Conservation (phyloP, 768 basidiomycete genomes). For the Trametes elegans region DNA sequence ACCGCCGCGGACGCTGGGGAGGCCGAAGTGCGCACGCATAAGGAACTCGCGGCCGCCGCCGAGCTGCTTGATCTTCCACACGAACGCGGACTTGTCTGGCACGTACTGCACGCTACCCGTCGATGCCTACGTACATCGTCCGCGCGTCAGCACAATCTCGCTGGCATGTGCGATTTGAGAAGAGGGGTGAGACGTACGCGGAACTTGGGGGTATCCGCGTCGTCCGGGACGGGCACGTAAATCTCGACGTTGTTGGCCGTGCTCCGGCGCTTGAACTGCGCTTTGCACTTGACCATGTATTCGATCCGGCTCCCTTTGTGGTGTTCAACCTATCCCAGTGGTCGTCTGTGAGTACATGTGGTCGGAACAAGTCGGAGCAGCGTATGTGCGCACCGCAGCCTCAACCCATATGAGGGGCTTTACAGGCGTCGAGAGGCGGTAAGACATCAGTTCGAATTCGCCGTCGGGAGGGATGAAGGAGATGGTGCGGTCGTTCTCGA, state of each 20-base stretch:
- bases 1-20: slow-evolving; percentile 93
- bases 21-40: slow-evolving; percentile 97
- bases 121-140: slow-evolving; percentile 76
- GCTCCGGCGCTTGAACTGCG: slow-evolving; percentile 95
- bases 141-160: neutral
- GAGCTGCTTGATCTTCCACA: slow-evolving; percentile 99
- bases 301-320: slow-evolving; percentile 92
- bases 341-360: neutral
- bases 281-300: slow-evolving; percentile 94
- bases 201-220: slow-evolving; percentile 97
- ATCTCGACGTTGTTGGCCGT: slow-evolving; percentile 99
- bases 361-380: neutral
- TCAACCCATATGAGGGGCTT: slow-evolving; percentile 99
- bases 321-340: slow-evolving; percentile 50
- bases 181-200: slow-evolving; percentile 51
- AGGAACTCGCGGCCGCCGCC: slow-evolving; percentile 95
- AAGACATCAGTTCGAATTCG: slow-evolving; percentile 98
- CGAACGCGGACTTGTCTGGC: slow-evolving; percentile 96
- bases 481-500: slow-evolving; percentile 98
- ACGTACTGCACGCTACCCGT: slow-evolving; percentile 96
- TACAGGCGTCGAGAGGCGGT: slow-evolving; percentile 93
- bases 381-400: slow-evolving; percentile 72
- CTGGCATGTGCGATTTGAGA: neutral
- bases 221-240: slow-evolving; percentile 98
- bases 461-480: slow-evolving; percentile 99